phyloP scores from a whole-genome alignment of 495 filamentous ascomycete genomes.

The Hypoxylon intermedium region DNA sequence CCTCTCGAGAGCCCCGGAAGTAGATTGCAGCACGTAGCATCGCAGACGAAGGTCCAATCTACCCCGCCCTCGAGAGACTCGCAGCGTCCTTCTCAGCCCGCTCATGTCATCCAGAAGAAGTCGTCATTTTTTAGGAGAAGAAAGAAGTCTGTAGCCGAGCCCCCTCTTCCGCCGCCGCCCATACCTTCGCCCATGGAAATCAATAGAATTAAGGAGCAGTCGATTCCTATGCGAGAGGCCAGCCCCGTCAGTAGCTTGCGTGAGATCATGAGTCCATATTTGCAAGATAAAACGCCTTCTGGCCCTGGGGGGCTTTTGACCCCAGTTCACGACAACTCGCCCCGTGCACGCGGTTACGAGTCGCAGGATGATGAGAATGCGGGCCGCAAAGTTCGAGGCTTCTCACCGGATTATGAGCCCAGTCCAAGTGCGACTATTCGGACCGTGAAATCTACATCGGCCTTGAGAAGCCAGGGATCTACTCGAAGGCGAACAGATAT shows the following conservation, averaged over 20 bases:
- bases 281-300: conserved; percentile 48
- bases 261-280: conserved; percentile 88
- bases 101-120: conserved; percentile 78
- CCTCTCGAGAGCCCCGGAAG: conserved; percentile 14
- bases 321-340: conserved; percentile 25
- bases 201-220: conserved; percentile 39
- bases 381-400: conserved; percentile 52
- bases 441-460: conserved; percentile 53
- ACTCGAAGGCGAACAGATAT: conserved; percentile 34
- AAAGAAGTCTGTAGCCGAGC: conserved; percentile 79
- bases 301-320: conserved; percentile 15
- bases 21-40: conserved; percentile 31
- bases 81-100: conserved; percentile 44
- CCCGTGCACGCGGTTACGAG: conserved; percentile 31
- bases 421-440: conserved; percentile 66
- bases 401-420: conserved; percentile 71
- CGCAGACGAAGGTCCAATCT: conserved; percentile 51
- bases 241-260: conserved; percentile 91
- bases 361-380: conserved; percentile 36
- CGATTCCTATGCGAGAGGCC: conserved; percentile 40
- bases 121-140: conserved; percentile 91
- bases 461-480: conserved; percentile 39
- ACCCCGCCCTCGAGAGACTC: conserved; percentile 57
- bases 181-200: conserved; percentile 42
- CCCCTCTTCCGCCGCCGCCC: conserved; percentile 48